A percentile compares a stretch with the other conserved stretches of the same genome.
These are phyloP conservation scores for Allantophomopsis cytisporea DNA, from an alignment of 2,329 filamentous ascomycete species.

Conservation along the genomic window DNA sequence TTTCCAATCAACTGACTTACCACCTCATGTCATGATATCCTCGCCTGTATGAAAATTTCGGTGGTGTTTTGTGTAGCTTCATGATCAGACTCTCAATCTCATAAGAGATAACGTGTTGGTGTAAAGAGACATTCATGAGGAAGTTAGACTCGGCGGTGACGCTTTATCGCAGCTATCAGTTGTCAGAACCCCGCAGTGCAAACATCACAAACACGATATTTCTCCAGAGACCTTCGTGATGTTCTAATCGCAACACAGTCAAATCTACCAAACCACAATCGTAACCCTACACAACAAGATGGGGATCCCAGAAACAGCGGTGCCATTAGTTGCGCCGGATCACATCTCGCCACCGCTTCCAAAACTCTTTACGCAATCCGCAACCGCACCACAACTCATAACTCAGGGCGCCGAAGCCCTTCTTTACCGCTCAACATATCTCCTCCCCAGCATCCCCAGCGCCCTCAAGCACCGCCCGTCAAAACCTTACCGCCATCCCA, in stretches of 20 bases:
- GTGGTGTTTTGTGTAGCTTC: too few species aligned
- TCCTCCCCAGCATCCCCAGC: slow-evolving; percentile 51
- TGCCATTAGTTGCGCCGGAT: background rate
- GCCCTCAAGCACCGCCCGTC: slow-evolving; percentile 84
- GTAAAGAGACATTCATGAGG: slow-evolving; percentile 1
- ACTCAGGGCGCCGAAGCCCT: slow-evolving; percentile 93
- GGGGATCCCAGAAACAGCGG: too few species aligned
- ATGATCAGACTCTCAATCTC: too few species aligned
- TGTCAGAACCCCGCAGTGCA: too few species aligned
- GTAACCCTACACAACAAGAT: too few species aligned
- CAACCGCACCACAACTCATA: slow-evolving; percentile 53
- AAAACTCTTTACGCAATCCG: slow-evolving; percentile 46
- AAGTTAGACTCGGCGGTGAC: background rate
- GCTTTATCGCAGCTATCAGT: background rate
- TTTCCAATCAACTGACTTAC: too few species aligned
- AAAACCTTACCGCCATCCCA: slow-evolving; percentile 85
- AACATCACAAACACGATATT: background rate
- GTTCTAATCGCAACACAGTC: background rate
- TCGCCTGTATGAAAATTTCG: too few species aligned
- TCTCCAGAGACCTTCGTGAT: background rate
- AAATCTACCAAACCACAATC: too few species aligned
- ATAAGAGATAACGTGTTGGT: too few species aligned
- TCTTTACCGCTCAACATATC: slow-evolving; percentile 77
- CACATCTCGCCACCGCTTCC: slow-evolving; percentile 33
- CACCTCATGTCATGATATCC: too few species aligned